Evolutionary conservation across 2,329 filamentous ascomycete species (phyloP).

Genomic region (Talaromyces atroroseus): DNA sequence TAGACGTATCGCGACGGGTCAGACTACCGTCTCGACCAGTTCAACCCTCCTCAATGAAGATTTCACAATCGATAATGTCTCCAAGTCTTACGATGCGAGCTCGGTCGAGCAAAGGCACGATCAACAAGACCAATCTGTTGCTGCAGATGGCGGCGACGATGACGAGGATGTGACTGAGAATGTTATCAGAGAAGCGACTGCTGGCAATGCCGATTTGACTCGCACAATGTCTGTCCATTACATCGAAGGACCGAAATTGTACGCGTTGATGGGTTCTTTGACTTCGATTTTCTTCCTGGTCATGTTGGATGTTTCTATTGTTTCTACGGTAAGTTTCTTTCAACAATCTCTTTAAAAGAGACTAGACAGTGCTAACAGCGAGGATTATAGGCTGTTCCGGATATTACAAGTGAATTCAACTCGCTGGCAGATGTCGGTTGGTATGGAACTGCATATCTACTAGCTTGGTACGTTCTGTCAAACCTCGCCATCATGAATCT

Average conservation of each 20-base stretch:
- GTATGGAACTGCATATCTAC: constrained; percentile 26
- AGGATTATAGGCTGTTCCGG: constrained; percentile 38
- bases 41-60: constrained; percentile 5
- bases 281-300: constrained; percentile 43
- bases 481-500: neutral
- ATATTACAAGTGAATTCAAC: constrained; percentile 37
- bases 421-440: constrained; percentile 22
- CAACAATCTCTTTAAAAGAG: neutral
- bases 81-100: neutral
- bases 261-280: constrained; percentile 27
- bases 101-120: neutral
- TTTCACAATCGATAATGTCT: neutral
- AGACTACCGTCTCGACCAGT: neutral
- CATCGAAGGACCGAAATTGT: constrained; percentile 16
- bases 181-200: constrained; percentile 2
- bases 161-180: neutral
- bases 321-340: constrained; percentile 40
- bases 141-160: neutral
- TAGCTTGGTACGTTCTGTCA: constrained; percentile 26
- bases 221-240: constrained; percentile 12
- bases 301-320: constrained; percentile 49
- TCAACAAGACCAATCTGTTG: neutral
- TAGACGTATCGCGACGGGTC: neutral
- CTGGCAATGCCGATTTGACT: neutral
- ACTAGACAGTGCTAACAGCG: neutral